Conservation (phyloP, 257 asterid genomes). For the Phtheirospermum japonicum region DNA sequence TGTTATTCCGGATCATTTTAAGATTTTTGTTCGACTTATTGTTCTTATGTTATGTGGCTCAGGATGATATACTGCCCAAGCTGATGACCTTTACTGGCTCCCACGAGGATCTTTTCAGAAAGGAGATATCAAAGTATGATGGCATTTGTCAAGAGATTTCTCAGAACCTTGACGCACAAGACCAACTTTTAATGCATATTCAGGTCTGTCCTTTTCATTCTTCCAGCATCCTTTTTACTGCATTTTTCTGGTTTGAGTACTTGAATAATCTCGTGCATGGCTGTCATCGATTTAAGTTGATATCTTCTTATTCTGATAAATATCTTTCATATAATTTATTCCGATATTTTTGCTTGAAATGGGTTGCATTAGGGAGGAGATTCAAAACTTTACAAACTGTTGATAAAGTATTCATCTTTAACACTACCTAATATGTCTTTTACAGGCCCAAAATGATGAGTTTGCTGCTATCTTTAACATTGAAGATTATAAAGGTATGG, state of each 20-base stretch:
- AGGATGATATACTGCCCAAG: constrained; percentile 97
- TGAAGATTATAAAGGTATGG: constrained; percentile 93
- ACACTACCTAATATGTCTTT: constrained; percentile 16
- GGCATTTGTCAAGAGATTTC: constrained; percentile 75
- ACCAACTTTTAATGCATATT: constrained; percentile 74
- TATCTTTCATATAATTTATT: not conserved
- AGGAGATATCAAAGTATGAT: constrained; percentile 90
- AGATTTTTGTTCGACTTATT: constrained; percentile 20
- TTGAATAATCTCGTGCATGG: not conserved
- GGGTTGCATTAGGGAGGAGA: constrained; percentile 6
- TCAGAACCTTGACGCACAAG: constrained; percentile 79
- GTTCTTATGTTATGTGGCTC: constrained; percentile 34
- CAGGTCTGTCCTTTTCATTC: constrained; percentile 50
- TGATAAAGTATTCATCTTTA: constrained; percentile 19
- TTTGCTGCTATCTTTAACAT: constrained; percentile 84
- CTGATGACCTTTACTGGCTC: constrained; percentile 89
- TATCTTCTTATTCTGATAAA: not conserved
- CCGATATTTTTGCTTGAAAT: constrained; percentile 1
- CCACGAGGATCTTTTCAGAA: constrained; percentile 87
- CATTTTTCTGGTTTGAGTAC: not conserved
- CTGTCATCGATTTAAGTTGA: not conserved
- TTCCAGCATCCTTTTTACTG: not conserved
- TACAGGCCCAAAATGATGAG: constrained; percentile 79
- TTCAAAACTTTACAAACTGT: constrained; percentile 11
- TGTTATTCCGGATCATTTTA: constrained; percentile 16